phyloP scores from a whole-genome alignment of 345 rosid genomes.

The Crucihimalaya himalaica region DNA sequence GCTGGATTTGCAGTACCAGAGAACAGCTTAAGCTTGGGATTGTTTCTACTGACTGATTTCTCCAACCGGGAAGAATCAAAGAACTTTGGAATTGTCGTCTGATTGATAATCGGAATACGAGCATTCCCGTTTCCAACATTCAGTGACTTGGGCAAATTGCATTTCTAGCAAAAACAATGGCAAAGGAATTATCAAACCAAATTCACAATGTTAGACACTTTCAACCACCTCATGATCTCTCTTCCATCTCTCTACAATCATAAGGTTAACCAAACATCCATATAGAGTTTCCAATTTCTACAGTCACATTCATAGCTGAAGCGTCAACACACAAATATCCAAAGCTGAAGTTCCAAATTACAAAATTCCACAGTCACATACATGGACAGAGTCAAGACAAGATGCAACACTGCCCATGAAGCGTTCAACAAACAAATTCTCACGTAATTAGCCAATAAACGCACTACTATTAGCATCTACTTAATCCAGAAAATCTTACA shows the following conservation, averaged over 20 bases:
- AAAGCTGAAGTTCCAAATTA: too few relatives aligned
- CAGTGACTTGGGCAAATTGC: conserved; percentile 47
- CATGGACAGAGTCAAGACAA: background rate
- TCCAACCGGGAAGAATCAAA: conserved; percentile 57
- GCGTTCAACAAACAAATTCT: background rate
- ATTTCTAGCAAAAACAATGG: conserved; percentile 45
- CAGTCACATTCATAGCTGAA: background rate
- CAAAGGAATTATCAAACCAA: background rate
- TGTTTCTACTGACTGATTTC: conserved; percentile 44
- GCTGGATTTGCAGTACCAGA: conserved; percentile 76
- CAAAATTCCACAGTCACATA: background rate
- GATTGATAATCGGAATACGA: conserved; percentile 49
- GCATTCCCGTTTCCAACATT: conserved; percentile 53
- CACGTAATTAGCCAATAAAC: background rate
- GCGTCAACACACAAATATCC: background rate
- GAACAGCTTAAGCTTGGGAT: conserved; percentile 57
- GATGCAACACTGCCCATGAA: background rate
- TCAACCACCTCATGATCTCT: background rate
- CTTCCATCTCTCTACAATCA: background rate
- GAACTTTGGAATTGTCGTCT: conserved; percentile 56
- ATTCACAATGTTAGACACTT: background rate
- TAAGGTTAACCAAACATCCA: background rate
- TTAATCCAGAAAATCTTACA: conserved; percentile 1
- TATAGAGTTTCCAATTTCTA: background rate
- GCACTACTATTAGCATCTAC: background rate